Percentiles rank a stretch among this genome's conserved stretches.
These are phyloP conservation scores for Aspergillus panamensis DNA, from an alignment of 495 filamentous ascomycete species.

Conservation along the genomic window DNA sequence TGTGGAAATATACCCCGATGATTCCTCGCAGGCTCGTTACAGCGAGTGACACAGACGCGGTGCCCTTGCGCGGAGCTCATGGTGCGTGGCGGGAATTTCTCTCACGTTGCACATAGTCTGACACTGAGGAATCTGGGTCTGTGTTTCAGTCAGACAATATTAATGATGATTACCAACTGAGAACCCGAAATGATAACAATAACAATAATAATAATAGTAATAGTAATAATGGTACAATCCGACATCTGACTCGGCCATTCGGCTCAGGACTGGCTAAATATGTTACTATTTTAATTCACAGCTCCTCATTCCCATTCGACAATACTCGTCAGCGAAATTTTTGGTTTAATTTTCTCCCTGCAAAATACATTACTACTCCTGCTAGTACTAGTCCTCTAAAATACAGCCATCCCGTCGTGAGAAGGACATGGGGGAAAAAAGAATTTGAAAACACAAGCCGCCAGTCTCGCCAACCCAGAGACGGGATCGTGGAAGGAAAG, in stretches of 20 bases:
- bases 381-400: constrained; percentile 15
- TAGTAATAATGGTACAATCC: background rate
- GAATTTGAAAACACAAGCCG: constrained; percentile 7
- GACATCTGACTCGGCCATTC: background rate
- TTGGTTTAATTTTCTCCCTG: constrained; percentile 1
- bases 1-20: constrained; percentile 4
- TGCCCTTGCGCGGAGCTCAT: background rate
- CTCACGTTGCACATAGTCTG: background rate
- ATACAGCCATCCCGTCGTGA: constrained; percentile 14
- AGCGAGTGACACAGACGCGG: background rate
- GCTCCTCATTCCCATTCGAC: background rate
- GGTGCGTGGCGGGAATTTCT: background rate
- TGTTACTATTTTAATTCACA: too few species aligned
- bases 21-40: background rate
- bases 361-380: constrained; percentile 1
- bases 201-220: too few species aligned
- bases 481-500: background rate
- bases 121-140: background rate
- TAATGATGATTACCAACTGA: background rate
- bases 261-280: too few species aligned
- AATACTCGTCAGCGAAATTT: background rate
- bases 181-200: background rate
- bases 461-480: constrained; percentile 8
- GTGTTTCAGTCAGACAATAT: background rate
- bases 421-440: constrained; percentile 4